Base-by-base conservation (phyloP, 257 asterid genomes). In the Fraxinus excelsior region DNA sequence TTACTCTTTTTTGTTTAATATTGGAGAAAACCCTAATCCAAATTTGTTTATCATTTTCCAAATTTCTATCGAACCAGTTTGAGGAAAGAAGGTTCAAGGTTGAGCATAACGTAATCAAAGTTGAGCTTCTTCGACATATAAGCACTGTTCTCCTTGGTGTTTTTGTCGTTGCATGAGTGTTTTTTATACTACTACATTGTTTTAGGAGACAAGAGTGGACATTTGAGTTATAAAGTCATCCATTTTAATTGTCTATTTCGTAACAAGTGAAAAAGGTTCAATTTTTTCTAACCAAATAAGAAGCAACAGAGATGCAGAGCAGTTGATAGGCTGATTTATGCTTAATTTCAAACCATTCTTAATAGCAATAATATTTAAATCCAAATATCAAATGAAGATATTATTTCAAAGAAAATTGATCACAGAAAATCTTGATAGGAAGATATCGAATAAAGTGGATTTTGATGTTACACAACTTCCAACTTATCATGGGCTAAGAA, bases 121-220 rank as follows among this genome's bases (percentile, higher is more conserved):
- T 95, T 84, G 99, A 95, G 90, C 98, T 95, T 83, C 99, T 95
- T 88, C 97, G 99, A 70, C 99, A 95, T 94, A 95, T 95, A 87
- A 18, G 67, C 25, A 60, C 26, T 14, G 13, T 40, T 73, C 56
- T 35, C 32, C 32, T 4, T 0, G 35, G 35, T 32, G 6, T 0
- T 32, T 32, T 32, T 32, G 35, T 0, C 35, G 4, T 32, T 32
- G 35, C 35, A 32, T 0, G 35, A 32, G 35, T 4, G 35, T 32
- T 32, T 32, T 32, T 32, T 32, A 4, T 32, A 32, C 35, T 29
- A 29, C 32, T 32, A 32, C 35, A 32, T 44, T 7, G 46, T 82
- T 74, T 35, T 28, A 26, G 70, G 58, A 14, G 58, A 18, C 58
- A 14, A 21, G 42, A 74, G 78, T 70, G 21, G 65, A 35, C 74